Conservation (phyloP, 495 filamentous ascomycete species). For the Trichoderma erinaceum region DNA sequence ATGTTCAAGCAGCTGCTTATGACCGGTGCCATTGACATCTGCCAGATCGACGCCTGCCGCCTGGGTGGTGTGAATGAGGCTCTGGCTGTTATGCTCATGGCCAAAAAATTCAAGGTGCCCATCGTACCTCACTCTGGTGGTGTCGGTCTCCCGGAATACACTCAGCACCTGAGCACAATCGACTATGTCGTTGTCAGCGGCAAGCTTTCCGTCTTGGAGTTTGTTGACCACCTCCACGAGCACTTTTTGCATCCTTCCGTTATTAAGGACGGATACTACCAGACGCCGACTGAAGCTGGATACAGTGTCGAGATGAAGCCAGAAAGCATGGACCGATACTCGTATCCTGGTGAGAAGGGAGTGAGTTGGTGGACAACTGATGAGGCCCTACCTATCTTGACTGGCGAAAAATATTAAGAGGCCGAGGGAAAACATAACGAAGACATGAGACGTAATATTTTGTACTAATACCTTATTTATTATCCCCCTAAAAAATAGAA, state of each 20-base stretch:
- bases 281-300: slow-evolving; percentile 72
- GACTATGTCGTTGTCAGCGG: slow-evolving; percentile 88
- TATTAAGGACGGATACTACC: slow-evolving; percentile 81
- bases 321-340: slow-evolving; percentile 73
- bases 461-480: too few species aligned
- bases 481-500: neutral
- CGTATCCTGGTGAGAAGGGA: slow-evolving; percentile 68
- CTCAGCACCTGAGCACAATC: slow-evolving; percentile 87
- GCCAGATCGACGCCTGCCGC: slow-evolving; percentile 88
- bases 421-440: neutral
- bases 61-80: slow-evolving; percentile 92
- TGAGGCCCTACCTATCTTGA: slow-evolving; percentile 60
- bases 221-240: slow-evolving; percentile 90
- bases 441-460: too few species aligned
- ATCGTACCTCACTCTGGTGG: slow-evolving; percentile 87
- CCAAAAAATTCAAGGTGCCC: slow-evolving; percentile 76
- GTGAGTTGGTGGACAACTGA: slow-evolving; percentile 77
- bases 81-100: slow-evolving; percentile 82
- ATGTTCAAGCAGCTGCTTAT: slow-evolving; percentile 89
- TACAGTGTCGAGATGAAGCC: slow-evolving; percentile 92
- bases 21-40: slow-evolving; percentile 73
- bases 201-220: slow-evolving; percentile 77
- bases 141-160: slow-evolving; percentile 89
- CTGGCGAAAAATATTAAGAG: slow-evolving; percentile 46
- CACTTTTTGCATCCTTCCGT: slow-evolving; percentile 79